A percentile compares a stretch with the other conserved stretches of the same genome.
Evolutionary conservation across 495 filamentous ascomycete genomes (phyloP).

Genomic region (Hypoxylon lienhwacheense): DNA sequence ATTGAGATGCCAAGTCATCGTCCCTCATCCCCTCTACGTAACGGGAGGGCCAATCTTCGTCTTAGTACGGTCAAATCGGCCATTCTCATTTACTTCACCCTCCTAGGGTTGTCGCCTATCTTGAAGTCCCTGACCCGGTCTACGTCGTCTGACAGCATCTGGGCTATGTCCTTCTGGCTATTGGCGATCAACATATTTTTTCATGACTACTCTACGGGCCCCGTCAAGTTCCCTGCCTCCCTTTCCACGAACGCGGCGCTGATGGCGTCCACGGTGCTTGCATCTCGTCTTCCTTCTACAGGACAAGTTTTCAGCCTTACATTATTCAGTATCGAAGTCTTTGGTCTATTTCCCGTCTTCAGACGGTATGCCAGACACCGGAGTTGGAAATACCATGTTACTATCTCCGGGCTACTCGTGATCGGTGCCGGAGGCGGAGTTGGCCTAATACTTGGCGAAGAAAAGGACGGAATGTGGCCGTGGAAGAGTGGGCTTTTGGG

Average conservation of each 20-base stretch:
- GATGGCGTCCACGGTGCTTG: slow-evolving; percentile 91
- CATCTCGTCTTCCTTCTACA: slow-evolving; percentile 81
- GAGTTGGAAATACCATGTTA: slow-evolving; percentile 80
- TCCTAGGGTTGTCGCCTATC: slow-evolving; percentile 90
- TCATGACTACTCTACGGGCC: slow-evolving; percentile 83
- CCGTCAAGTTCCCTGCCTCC: slow-evolving; percentile 70
- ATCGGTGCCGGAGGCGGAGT: slow-evolving; percentile 75
- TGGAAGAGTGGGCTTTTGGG: slow-evolving; percentile 74
- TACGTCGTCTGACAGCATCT: slow-evolving; percentile 88
- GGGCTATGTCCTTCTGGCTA: slow-evolving; percentile 92
- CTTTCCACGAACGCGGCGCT: slow-evolving; percentile 93
- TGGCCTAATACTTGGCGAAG: slow-evolving; percentile 62
- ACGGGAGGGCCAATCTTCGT: slow-evolving; percentile 43
- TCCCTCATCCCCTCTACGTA: slow-evolving; percentile 32
- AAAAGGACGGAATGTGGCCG: slow-evolving; percentile 53
- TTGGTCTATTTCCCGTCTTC: slow-evolving; percentile 95
- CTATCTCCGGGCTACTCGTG: slow-evolving; percentile 77
- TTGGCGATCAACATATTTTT: slow-evolving; percentile 95
- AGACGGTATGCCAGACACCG: slow-evolving; percentile 80
- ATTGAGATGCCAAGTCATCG: slow-evolving; percentile 28
- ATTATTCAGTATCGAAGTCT: slow-evolving; percentile 94
- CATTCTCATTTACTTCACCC: slow-evolving; percentile 85
- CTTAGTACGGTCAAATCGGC: slow-evolving; percentile 75
- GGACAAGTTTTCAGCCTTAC: slow-evolving; percentile 95
- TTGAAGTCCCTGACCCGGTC: slow-evolving; percentile 91